A percentile compares a stretch with the other conserved stretches of the same genome.
These are phyloP conservation scores for Heimioporus sp. DNA, from an alignment of 768 basidiomycete genomes.

Conservation along the genomic window DNA sequence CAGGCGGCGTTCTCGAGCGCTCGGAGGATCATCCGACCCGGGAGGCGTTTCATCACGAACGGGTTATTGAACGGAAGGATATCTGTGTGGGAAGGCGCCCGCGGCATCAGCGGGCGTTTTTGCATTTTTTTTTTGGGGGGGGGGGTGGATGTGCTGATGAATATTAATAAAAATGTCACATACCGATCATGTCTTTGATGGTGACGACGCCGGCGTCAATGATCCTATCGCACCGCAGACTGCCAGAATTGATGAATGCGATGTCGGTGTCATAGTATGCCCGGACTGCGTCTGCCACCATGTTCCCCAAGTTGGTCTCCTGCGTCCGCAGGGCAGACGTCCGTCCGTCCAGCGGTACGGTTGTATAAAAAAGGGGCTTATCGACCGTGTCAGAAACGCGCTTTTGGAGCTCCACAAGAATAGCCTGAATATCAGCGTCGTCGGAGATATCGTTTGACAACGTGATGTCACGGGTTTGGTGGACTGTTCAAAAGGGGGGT, in stretches of 20 bases:
- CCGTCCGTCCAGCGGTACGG: constrained; percentile 5
- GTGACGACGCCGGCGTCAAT: constrained; percentile 2
- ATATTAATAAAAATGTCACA: neutral
- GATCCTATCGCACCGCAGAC: constrained; percentile 6
- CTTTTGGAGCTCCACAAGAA: neutral
- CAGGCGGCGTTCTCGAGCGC: constrained; percentile 12
- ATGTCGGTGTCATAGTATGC: constrained; percentile 17
- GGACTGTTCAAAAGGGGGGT: neutral
- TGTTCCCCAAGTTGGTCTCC: constrained; percentile 3
- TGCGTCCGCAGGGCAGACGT: neutral
- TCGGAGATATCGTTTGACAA: constrained; percentile 3
- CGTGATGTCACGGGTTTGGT: constrained; percentile 6
- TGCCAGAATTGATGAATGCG: constrained; percentile 3
- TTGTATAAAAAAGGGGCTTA: constrained; percentile 1
- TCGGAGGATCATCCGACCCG: neutral
- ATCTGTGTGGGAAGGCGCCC: neutral
- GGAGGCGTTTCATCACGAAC: constrained; percentile 5
- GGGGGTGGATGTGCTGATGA: neutral
- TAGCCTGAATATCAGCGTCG: neutral
- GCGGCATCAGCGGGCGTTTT: too few species aligned
- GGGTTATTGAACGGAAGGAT: constrained; percentile 3
- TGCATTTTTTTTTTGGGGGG: neutral
- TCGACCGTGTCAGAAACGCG: neutral
- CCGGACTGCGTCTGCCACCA: constrained; percentile 18
- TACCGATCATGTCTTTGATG: constrained; percentile 15